phyloP scores from a whole-genome alignment of 805 yeast genomes.

The Saccharomycopsis olivae region DNA sequence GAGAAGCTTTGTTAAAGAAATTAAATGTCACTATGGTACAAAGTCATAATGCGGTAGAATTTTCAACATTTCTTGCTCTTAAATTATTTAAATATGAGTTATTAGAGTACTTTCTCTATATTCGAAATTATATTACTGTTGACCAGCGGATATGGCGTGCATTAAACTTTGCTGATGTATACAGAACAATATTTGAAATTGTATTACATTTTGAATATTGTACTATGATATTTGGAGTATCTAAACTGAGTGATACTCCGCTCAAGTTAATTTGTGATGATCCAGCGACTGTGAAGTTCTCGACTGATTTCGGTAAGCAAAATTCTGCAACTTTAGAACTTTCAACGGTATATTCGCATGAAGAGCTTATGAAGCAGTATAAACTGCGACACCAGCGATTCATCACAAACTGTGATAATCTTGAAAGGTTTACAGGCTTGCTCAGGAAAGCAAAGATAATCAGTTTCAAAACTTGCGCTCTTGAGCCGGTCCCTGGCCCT shows the following conservation, averaged over 20 bases:
- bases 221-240: slow-evolving; percentile 1
- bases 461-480: background rate
- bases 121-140: slow-evolving; percentile 8
- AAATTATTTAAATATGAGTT: slow-evolving; percentile 16
- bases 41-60: slow-evolving; percentile 13
- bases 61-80: slow-evolving; percentile 15
- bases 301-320: background rate
- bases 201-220: slow-evolving; percentile 16
- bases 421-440: no score
- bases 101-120: slow-evolving; percentile 16
- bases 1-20: background rate
- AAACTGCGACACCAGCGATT: background rate
- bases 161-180: slow-evolving; percentile 13
- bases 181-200: slow-evolving; percentile 6
- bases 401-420: background rate
- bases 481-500: background rate
- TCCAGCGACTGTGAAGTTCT: background rate
- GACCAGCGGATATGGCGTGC: slow-evolving; percentile 6
- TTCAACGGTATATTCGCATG: background rate
- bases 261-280: background rate
- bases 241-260: slow-evolving; percentile 2
- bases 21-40: background rate
- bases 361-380: slow-evolving; percentile 4
- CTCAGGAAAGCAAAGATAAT: no score
- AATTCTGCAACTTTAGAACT: background rate